These are phyloP conservation scores for Herpetospermum pedunculosum DNA, from an alignment of 306 rosid species.

Conservation along the genomic window DNA sequence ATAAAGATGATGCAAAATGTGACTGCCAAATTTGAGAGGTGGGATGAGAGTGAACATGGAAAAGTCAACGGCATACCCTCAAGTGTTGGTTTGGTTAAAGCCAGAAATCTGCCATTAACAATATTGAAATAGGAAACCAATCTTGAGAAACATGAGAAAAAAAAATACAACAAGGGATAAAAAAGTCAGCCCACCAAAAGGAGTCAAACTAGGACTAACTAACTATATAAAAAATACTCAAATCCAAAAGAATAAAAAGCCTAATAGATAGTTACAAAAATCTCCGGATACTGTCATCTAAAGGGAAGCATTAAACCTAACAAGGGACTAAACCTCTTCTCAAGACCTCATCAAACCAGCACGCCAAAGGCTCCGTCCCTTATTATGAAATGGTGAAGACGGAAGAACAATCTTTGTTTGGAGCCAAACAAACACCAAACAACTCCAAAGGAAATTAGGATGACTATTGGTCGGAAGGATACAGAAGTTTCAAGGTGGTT, in stretches of 20 bases:
- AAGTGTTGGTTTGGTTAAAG: neutral
- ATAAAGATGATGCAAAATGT: neutral
- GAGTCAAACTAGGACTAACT: neutral
- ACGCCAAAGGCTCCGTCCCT: neutral
- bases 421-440: neutral
- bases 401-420: neutral
- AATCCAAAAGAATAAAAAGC: too few relatives aligned
- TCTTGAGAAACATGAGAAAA: neutral
- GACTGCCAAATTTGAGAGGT: neutral
- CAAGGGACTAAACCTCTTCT: too few relatives aligned
- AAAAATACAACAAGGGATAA: neutral
- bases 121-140: neutral
- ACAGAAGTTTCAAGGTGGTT: neutral
- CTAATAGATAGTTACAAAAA: too few relatives aligned
- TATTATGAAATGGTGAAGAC: too few relatives aligned
- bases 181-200: neutral
- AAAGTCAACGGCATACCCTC: neutral
- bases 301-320: too few relatives aligned
- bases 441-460: neutral
- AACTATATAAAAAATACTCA: neutral
- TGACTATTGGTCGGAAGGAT: neutral
- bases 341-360: neutral
- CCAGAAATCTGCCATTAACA: neutral
- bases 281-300: neutral
- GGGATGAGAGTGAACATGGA: neutral